Base-by-base conservation (phyloP, 2,329 filamentous ascomycete genomes). In the Pseudocercospora ulei region DNA sequence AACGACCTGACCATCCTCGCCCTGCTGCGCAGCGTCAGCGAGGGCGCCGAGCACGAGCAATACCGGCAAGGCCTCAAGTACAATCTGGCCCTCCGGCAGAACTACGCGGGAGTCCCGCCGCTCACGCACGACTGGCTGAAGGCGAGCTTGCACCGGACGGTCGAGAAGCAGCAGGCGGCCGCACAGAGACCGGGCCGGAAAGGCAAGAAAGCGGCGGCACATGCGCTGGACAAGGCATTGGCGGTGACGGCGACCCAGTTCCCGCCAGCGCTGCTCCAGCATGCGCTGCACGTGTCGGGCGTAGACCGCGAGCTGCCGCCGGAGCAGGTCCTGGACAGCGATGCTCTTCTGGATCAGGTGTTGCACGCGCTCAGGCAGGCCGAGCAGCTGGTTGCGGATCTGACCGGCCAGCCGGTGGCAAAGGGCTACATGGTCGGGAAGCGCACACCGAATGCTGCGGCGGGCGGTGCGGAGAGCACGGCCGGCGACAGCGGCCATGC, bases 361-460 rank as follows among this genome's bases (percentile, higher is more conserved):
- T 69, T 90, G 43, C 63, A 62, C 4, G 77, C 80, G 0, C 64
- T 98, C 20, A 62, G 76, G 43, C 73, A 82, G 48, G 88, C 86
- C 0, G 72, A 80, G 27, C 70, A 68, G 25, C 72, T 86, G 4
- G 72, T 87, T 1, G 69, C 78, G 7, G 71, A 76, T 4, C 77
- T 94, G 26, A 82, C 76, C 0, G 70, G 72, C 26, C 70, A 74
- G 1, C 71, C 77, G 3, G 70, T 65, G 2, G 75, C 80, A 30
- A 83, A 76, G 29, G 88, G 90, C 0, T 96, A 88, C 58, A 95
- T 98, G 43, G 73, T 98, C 44, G 86, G 86, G 0, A 92, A 77
- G 48, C 57, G 61, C 8, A 56, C 28, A 46, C 42, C 34, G 7
- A 23, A 23, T 7, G 39, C 42, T 12, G 30, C 40, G 7, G 42